Percentiles rank a stretch among this genome's conserved stretches.
These are phyloP conservation scores for Cystobasidium tubakii DNA, from an alignment of 768 basidiomycete genomes.

Conservation along the genomic window DNA sequence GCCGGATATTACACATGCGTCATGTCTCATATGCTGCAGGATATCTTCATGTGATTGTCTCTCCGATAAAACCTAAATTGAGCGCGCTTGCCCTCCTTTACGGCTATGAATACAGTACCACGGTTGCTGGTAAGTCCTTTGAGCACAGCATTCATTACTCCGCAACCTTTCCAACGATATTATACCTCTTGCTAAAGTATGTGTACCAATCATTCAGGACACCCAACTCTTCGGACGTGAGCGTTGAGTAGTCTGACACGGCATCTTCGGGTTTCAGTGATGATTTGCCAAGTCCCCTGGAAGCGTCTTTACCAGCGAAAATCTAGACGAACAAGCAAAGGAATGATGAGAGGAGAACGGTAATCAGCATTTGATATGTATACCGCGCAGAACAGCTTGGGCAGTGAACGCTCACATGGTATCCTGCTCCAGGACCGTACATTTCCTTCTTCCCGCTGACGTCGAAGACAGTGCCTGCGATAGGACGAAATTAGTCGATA, in stretches of 20 bases:
- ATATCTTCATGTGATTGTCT: too few relatives aligned
- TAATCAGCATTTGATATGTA: too few relatives aligned
- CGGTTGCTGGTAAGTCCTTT: too few relatives aligned
- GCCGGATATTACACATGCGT: too few relatives aligned
- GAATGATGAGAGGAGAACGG: too few relatives aligned
- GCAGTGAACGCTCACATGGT: conserved; percentile 45
- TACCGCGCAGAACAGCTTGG: too few relatives aligned
- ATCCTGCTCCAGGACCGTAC: conserved; percentile 68
- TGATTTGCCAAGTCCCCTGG: conserved; percentile 79
- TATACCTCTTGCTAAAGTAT: conserved; percentile 36
- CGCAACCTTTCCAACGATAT: conserved; percentile 34
- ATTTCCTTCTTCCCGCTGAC: conserved; percentile 77
- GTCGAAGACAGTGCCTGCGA: conserved; percentile 76
- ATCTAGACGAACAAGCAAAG: conserved; percentile 50
- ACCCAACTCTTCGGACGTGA: conserved; percentile 67
- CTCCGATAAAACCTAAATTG: too few relatives aligned
- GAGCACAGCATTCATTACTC: neutral
- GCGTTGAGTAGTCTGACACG: conserved; percentile 70
- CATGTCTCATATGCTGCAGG: too few relatives aligned
- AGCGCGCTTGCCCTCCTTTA: too few relatives aligned
- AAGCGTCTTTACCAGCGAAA: conserved; percentile 92
- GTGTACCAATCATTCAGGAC: conserved; percentile 59
- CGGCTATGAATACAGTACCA: neutral
- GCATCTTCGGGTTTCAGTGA: conserved; percentile 81
- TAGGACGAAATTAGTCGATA: too few relatives aligned